These are phyloP conservation scores for Luvunga scandens DNA, from an alignment of 345 rosid species.

Conservation along the genomic window DNA sequence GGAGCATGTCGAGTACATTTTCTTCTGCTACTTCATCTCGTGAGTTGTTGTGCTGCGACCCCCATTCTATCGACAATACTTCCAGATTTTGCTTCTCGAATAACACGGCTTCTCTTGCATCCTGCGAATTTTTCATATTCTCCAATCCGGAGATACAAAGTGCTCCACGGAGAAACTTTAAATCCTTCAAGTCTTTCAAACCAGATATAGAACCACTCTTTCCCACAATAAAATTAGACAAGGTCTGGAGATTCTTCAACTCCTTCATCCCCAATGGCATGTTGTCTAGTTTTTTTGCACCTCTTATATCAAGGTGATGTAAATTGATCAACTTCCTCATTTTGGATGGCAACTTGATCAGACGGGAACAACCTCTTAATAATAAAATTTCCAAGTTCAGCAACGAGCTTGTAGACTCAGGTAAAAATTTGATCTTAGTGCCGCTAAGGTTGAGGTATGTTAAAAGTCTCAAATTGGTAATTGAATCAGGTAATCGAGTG, in stretches of 20 bases:
- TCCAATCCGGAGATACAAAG: conserved; percentile 21
- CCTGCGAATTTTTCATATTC: neutral
- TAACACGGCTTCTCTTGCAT: neutral
- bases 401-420: conserved; percentile 1
- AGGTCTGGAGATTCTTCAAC: conserved; percentile 15
- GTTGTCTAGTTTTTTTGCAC: conserved; percentile 3
- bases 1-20: neutral
- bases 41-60: no score
- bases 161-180: conserved; percentile 23
- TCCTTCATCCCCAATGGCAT: conserved; percentile 21
- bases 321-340: conserved; percentile 14
- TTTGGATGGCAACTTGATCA: no score
- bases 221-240: conserved; percentile 26
- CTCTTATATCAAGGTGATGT: conserved; percentile 26
- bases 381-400: conserved; percentile 19
- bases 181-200: conserved; percentile 22
- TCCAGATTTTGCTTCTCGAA: neutral
- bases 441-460: neutral
- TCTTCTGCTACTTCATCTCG: neutral
- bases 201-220: neutral
- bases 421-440: neutral
- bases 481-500: conserved; percentile 4
- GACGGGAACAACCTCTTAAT: conserved; percentile 7
- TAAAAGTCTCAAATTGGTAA: conserved; percentile 10
- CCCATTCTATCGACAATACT: neutral